Conservation (phyloP, 371 early-diverging fungal genomes). For the Mortierella sp. region DNA sequence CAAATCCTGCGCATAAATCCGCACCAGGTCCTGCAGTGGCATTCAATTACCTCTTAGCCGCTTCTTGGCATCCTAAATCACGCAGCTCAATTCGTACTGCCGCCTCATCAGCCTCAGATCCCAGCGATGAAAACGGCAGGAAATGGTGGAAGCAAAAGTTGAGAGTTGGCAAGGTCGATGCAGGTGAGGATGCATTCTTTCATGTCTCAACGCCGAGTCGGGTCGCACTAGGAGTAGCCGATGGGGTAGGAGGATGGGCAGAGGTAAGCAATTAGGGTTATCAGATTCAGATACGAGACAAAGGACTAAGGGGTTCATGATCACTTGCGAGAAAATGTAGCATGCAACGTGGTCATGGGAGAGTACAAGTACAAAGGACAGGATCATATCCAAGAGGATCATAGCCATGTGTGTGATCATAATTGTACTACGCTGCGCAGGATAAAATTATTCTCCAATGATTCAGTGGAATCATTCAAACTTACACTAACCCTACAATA, state of each 20-base stretch:
- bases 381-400: too few species aligned
- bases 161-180: conserved; percentile 70
- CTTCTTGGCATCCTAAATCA: conserved; percentile 22
- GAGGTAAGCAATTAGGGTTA: conserved; percentile 53
- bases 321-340: too few species aligned
- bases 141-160: not conserved
- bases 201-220: conserved; percentile 71
- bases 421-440: too few species aligned
- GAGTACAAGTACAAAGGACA: too few species aligned
- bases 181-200: conserved; percentile 81
- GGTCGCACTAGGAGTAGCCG: conserved; percentile 75
- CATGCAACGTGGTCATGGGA: not conserved
- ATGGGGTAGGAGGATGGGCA: conserved; percentile 81
- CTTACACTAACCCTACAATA: not conserved
- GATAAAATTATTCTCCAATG: too few species aligned
- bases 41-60: conserved; percentile 34
- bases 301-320: too few species aligned
- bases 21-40: conserved; percentile 14
- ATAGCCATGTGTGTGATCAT: too few species aligned
- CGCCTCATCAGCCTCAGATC: conserved; percentile 1
- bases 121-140: conserved; percentile 13
- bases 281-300: not conserved
- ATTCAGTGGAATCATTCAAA: too few species aligned
- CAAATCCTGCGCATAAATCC: not conserved
- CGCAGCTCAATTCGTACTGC: not conserved